Percentiles rank a stretch among this genome's conserved stretches.
Conservation (phyloP, 257 asterid genomes). For the Nicotiana attenuata region DNA sequence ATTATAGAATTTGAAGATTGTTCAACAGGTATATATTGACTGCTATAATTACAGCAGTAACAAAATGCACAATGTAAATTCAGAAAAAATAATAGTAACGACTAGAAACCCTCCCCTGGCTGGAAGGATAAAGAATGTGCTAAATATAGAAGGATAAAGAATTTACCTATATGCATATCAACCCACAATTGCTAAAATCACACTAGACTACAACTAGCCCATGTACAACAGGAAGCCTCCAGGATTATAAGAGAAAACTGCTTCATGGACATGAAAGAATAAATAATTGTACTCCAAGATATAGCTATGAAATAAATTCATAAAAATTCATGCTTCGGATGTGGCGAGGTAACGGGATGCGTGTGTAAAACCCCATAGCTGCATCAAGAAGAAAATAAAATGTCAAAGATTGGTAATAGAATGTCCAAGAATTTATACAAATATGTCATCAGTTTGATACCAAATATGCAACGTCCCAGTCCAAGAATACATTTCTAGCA, state of each 20-base stretch:
- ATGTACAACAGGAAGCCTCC: conserved; percentile 3
- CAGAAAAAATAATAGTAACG: background rate
- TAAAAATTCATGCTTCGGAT: conserved; percentile 10
- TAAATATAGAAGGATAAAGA: background rate
- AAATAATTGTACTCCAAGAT: conserved; percentile 17
- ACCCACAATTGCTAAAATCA: background rate
- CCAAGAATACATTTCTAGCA: background rate
- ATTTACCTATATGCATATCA: background rate
- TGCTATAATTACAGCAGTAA: background rate
- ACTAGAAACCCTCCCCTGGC: background rate
- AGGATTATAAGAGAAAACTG: background rate
- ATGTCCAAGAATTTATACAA: background rate
- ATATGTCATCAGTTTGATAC: background rate
- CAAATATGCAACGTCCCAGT: background rate
- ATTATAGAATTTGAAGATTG: background rate
- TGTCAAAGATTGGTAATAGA: background rate
- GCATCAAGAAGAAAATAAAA: conserved; percentile 26
- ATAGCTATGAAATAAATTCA: background rate
- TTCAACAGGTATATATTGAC: background rate
- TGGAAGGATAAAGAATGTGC: background rate
- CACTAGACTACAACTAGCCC: background rate
- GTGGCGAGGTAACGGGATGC: conserved; percentile 55
- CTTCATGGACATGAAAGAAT: conserved; percentile 18
- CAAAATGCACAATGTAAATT: background rate
- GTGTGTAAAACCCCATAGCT: conserved; percentile 93